These are phyloP conservation scores for Voacanga thouarsii DNA, from an alignment of 257 asterid genomes.

Conservation along the genomic window DNA sequence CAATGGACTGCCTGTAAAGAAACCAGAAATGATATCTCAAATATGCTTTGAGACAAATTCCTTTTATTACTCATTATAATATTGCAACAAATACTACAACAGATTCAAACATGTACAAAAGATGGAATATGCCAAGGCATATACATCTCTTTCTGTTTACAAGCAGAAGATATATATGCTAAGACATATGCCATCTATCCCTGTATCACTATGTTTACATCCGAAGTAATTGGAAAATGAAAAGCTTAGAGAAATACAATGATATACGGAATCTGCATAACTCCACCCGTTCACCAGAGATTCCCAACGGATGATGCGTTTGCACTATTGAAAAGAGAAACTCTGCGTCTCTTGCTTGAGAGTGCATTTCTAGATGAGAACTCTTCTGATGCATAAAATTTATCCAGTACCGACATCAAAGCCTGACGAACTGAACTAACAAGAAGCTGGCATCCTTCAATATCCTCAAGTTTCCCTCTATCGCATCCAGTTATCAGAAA, in stretches of 20 bases:
- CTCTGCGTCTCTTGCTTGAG: conserved; percentile 62
- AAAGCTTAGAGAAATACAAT: conserved; percentile 17
- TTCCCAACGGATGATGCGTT: conserved; percentile 46
- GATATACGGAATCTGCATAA: background rate
- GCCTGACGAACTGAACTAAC: conserved; percentile 49
- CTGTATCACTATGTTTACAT: conserved; percentile 14
- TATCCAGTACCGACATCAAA: conserved; percentile 67
- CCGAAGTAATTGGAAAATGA: background rate
- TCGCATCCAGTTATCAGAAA: conserved; percentile 44
- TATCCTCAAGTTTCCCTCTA: conserved; percentile 21
- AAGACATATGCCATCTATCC: conserved; percentile 47
- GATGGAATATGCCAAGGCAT: conserved; percentile 67
- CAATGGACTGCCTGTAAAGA: background rate
- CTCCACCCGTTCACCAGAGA: conserved; percentile 40
- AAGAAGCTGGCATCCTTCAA: conserved; percentile 36
- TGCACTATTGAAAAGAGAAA: conserved; percentile 43
- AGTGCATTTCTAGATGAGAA: conserved; percentile 49
- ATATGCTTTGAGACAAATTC: background rate
- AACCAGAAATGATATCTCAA: background rate
- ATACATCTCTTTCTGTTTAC: conserved; percentile 43
- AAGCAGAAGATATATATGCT: conserved; percentile 57
- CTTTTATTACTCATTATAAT: background rate
- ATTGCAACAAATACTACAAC: conserved; percentile 20
- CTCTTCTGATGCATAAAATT: conserved; percentile 79
- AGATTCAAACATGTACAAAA: conserved; percentile 17